phyloP scores from a whole-genome alignment of 805 yeast genomes.

The Teunomyces tritomae region DNA sequence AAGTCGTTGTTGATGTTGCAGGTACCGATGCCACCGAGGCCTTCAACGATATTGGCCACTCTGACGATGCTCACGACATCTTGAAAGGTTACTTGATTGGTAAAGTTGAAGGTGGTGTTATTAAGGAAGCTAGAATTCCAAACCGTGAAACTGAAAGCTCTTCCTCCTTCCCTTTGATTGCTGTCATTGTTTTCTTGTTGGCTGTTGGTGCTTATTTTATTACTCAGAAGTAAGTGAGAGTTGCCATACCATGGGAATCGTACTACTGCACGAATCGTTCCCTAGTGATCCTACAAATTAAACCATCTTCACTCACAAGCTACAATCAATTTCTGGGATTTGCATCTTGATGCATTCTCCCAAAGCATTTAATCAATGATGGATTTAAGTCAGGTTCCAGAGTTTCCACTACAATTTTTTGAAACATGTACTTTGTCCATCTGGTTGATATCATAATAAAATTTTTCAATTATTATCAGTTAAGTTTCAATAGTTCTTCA shows the following conservation, averaged over 20 bases:
- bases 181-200: conserved; percentile 34
- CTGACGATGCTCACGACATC: conserved; percentile 88
- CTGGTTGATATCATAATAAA: not conserved
- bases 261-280: not conserved
- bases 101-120: conserved; percentile 63
- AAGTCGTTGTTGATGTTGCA: conserved; percentile 42
- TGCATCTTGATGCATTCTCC: not conserved
- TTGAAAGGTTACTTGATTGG: conserved; percentile 72
- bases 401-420: not conserved
- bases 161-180: conserved; percentile 28
- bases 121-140: conserved; percentile 23
- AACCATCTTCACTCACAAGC: not conserved
- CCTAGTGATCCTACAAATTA: not conserved
- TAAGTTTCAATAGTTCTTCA: not conserved
- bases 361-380: not conserved
- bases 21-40: conserved; percentile 47
- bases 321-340: not conserved
- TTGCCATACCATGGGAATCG: not conserved
- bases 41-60: conserved; percentile 85
- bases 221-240: conserved; percentile 17
- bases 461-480: not conserved
- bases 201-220: conserved; percentile 45
- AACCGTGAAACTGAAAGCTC: conserved; percentile 15
- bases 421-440: not conserved
- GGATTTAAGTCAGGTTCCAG: not conserved